Percentiles rank a stretch among this genome's conserved stretches.
These are phyloP conservation scores for Neonectria faginata DNA, from an alignment of 2,329 filamentous ascomycete genomes.

Conservation along the genomic window DNA sequence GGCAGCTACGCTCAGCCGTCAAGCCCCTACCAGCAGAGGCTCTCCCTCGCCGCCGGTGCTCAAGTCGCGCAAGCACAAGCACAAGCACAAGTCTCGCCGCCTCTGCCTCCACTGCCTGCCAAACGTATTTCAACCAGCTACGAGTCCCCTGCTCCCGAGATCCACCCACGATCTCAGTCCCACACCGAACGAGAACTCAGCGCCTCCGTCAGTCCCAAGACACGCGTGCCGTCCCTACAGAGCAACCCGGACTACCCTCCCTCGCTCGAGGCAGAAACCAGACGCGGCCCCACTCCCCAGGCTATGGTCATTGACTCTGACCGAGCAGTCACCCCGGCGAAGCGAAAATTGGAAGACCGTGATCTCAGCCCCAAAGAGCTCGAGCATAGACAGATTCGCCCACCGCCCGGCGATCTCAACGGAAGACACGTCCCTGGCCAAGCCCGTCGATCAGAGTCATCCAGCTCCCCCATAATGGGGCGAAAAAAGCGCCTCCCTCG, in stretches of 20 bases:
- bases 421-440: constrained; percentile 47
- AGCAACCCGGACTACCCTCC: constrained; percentile 54
- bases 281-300: constrained; percentile 40
- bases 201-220: constrained; percentile 83
- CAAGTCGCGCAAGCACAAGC: constrained; percentile 48
- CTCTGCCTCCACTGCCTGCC: constrained; percentile 51
- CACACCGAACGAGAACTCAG: constrained; percentile 75
- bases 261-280: constrained; percentile 45
- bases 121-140: constrained; percentile 59
- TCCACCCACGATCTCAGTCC: constrained; percentile 63
- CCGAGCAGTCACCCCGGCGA: constrained; percentile 52
- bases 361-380: constrained; percentile 63
- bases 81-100: constrained; percentile 51
- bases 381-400: constrained; percentile 61
- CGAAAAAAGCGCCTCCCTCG: constrained; percentile 56
- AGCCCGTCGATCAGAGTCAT: constrained; percentile 40
- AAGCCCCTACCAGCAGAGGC: constrained; percentile 71
- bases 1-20: constrained; percentile 61
- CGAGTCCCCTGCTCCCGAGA: constrained; percentile 56
- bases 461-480: constrained; percentile 49
- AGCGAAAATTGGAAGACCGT: constrained; percentile 55
- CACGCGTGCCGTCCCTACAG: constrained; percentile 67
- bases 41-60: constrained; percentile 45
- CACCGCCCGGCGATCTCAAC: constrained; percentile 63
- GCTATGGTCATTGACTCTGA: constrained; percentile 48